Conservation (phyloP, 2,329 filamentous ascomycete genomes). For the Exophiala oligosperma region DNA sequence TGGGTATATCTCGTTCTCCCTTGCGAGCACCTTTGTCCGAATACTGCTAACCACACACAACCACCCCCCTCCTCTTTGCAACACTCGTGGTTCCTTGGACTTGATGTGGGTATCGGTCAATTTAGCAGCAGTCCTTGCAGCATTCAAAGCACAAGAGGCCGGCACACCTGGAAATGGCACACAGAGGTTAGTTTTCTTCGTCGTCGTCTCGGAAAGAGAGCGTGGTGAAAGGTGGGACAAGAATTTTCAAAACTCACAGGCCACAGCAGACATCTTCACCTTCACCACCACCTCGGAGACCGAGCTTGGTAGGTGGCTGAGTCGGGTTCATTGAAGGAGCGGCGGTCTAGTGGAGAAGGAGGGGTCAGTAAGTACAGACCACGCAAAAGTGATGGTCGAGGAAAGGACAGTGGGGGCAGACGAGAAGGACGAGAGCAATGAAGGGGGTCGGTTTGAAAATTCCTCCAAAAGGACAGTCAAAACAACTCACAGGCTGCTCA, state of each 20-base stretch:
- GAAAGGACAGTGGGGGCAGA: neutral
- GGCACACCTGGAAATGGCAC: conserved; percentile 18
- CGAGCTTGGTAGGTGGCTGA: conserved; percentile 16
- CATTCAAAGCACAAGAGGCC: conserved; percentile 30
- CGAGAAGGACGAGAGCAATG: too few relatives aligned
- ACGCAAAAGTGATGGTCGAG: neutral
- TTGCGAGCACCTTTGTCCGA: too few relatives aligned
- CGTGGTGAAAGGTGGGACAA: neutral
- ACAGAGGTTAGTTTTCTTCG: neutral
- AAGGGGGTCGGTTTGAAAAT: too few relatives aligned
- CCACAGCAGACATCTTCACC: conserved; percentile 29
- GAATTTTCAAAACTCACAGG: conserved; percentile 15
- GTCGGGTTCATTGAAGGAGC: conserved; percentile 18
- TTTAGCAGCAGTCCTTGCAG: conserved; percentile 28
- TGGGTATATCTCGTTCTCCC: too few relatives aligned
- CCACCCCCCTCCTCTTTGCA: too few relatives aligned
- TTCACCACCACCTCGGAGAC: conserved; percentile 27
- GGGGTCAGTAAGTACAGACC: neutral
- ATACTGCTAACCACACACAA: too few relatives aligned
- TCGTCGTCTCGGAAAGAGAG: too few relatives aligned
- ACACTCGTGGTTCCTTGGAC: neutral
- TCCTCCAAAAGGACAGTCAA: too few relatives aligned
- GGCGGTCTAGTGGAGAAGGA: neutral
- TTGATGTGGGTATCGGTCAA: neutral
- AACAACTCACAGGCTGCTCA: conserved; percentile 25